These are phyloP conservation scores for Coemansia sp. DNA, from an alignment of 192 early-diverging fungal genomes.

Conservation along the genomic window DNA sequence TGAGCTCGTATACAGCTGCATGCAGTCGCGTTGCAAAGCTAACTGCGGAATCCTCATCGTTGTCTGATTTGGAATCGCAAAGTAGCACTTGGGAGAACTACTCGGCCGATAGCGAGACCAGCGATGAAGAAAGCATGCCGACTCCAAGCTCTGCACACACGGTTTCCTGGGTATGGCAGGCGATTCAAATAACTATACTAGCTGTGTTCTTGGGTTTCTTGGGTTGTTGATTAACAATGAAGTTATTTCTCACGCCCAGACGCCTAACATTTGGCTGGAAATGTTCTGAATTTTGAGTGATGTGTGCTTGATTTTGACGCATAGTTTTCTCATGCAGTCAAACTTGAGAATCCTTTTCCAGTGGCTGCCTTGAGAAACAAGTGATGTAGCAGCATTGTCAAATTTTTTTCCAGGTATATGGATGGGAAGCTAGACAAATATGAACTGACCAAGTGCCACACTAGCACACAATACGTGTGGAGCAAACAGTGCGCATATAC, in stretches of 20 bases:
- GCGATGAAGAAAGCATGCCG: too few relatives aligned
- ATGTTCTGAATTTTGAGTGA: too few relatives aligned
- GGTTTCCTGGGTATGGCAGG: too few relatives aligned
- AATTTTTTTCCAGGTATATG: too few relatives aligned
- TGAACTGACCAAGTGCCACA: not conserved
- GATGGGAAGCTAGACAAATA: slow-evolving; percentile 1
- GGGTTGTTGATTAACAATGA: too few relatives aligned
- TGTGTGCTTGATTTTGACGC: slow-evolving; percentile 6
- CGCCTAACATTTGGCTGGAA: not conserved
- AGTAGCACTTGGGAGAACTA: too few relatives aligned
- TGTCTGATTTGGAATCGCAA: too few relatives aligned
- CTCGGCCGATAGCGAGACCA: too few relatives aligned
- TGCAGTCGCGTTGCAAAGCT: slow-evolving; percentile 23
- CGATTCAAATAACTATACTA: slow-evolving; percentile 1
- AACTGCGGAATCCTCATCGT: not conserved
- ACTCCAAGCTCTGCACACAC: too few relatives aligned
- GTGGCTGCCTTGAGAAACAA: too few relatives aligned
- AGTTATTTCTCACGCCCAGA: not conserved
- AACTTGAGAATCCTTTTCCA: too few relatives aligned
- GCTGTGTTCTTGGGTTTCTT: not conserved
- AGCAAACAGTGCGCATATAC: not conserved
- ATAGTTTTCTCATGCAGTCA: not conserved
- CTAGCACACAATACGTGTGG: slow-evolving; percentile 2
- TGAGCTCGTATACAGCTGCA: slow-evolving; percentile 24
- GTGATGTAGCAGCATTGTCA: too few relatives aligned